A percentile compares a stretch with the other conserved stretches of the same genome.
Evolutionary conservation across 2,329 filamentous ascomycete genomes (phyloP).

Genomic region (Epichloe sp.): DNA sequence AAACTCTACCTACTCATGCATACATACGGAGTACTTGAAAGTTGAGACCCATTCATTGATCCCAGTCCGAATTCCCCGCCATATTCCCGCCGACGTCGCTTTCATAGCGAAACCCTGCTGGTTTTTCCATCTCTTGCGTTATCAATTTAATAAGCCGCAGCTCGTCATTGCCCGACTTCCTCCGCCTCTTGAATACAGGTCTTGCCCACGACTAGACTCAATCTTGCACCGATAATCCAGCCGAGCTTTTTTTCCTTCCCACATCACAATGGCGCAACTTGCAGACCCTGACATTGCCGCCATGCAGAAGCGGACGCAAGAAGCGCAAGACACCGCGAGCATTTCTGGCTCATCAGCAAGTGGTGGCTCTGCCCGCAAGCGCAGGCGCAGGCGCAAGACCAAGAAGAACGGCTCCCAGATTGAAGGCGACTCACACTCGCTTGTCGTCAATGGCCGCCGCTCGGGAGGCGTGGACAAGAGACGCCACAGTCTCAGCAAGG

Average conservation of each 20-base stretch:
- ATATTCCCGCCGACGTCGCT: too few relatives aligned
- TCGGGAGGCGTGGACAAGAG: slow-evolving; percentile 25
- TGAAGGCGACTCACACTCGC: slow-evolving; percentile 8
- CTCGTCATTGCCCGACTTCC: neutral
- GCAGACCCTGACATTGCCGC: slow-evolving; percentile 12
- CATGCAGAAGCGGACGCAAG: slow-evolving; percentile 17
- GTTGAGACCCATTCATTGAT: too few relatives aligned
- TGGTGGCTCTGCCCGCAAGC: slow-evolving; percentile 14
- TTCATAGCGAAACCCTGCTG: too few relatives aligned
- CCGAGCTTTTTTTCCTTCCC: neutral
- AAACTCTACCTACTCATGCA: neutral
- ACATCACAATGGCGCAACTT: slow-evolving; percentile 15
- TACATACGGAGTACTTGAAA: too few relatives aligned
- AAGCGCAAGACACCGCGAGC: slow-evolving; percentile 12
- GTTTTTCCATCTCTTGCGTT: too few relatives aligned
- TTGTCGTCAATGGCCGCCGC: slow-evolving; percentile 17
- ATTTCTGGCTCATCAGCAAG: slow-evolving; percentile 17
- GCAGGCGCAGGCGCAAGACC: slow-evolving; percentile 16
- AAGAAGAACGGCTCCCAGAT: slow-evolving; percentile 13
- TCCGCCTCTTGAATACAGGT: neutral
- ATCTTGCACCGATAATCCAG: neutral
- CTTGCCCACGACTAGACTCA: neutral
- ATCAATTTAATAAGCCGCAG: too few relatives aligned
- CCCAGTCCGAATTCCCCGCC: too few relatives aligned
- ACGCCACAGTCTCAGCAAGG: slow-evolving; percentile 43